Percentiles rank a stretch among this genome's conserved stretches.
phyloP scores from a whole-genome alignment of 176 grass and related monocot genomes.

The Saccharum officinarum region DNA sequence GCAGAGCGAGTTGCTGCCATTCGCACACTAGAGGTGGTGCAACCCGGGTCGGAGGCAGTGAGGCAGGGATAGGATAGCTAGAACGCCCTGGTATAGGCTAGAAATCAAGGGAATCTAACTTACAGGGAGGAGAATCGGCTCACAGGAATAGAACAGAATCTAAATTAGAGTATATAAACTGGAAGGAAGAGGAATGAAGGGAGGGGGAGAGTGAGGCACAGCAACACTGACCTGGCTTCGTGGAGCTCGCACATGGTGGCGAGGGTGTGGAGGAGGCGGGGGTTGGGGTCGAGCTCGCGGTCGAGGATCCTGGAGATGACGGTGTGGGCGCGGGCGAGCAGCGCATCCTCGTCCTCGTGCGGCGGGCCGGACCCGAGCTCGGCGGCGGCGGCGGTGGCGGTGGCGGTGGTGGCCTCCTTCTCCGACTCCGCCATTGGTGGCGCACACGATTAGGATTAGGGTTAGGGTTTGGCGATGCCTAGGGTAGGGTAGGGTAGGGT shows the following conservation, averaged over 20 bases:
- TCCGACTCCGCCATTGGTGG: constrained; percentile 23
- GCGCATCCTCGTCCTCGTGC: constrained; percentile 49
- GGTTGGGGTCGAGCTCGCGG: constrained; percentile 65
- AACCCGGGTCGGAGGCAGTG: neutral
- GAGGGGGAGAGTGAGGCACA: neutral
- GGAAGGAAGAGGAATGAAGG: neutral
- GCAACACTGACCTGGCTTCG: constrained; percentile 52
- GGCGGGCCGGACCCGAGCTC: neutral
- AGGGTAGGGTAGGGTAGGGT: neutral
- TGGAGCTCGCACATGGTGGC: constrained; percentile 83
- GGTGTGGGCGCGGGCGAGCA: constrained; percentile 59
- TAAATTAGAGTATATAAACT: neutral
- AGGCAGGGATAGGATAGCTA: neutral
- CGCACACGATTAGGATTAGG: neutral
- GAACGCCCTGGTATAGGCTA: neutral
- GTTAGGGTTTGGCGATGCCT: constrained; percentile 24
- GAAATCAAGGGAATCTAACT: neutral
- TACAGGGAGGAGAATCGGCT: neutral
- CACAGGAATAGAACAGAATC: neutral
- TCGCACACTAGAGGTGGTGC: neutral
- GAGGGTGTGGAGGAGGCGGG: constrained; percentile 82
- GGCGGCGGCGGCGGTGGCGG: neutral
- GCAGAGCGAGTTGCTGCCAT: neutral
- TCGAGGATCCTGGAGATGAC: constrained; percentile 60
- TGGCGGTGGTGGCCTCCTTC: neutral